Conservation (phyloP, 495 filamentous ascomycete species). For the Aspergillus mulundensis region DNA sequence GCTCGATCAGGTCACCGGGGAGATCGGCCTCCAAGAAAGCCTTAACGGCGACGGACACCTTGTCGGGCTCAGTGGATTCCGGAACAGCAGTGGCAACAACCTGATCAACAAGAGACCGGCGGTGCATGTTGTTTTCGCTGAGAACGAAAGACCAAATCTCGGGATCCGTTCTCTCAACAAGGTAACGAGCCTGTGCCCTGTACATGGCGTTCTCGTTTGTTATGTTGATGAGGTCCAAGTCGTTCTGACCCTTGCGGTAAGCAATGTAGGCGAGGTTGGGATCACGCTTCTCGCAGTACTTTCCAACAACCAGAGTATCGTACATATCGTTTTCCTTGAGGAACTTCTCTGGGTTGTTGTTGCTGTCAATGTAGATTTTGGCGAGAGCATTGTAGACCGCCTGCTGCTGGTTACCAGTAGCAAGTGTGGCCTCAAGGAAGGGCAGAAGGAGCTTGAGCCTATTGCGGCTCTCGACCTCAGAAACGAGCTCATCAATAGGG, state of each 20-base stretch:
- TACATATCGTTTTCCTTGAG: slow-evolving; percentile 98
- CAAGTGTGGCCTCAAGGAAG: slow-evolving; percentile 91
- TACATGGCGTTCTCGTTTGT: slow-evolving; percentile 99
- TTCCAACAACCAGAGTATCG: slow-evolving; percentile 86
- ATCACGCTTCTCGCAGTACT: slow-evolving; percentile 99
- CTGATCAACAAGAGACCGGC: slow-evolving; percentile 90
- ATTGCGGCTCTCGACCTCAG: slow-evolving; percentile 92
- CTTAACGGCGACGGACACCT: slow-evolving; percentile 91
- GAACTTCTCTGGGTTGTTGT: slow-evolving; percentile 98
- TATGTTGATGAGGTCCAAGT: slow-evolving; percentile 93
- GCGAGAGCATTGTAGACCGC: slow-evolving; percentile 97
- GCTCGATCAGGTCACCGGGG: slow-evolving; percentile 90
- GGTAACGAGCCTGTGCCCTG: slow-evolving; percentile 91
- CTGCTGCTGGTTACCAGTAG: slow-evolving; percentile 91
- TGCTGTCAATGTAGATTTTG: slow-evolving; percentile 99
- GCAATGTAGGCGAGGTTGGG: slow-evolving; percentile 95
- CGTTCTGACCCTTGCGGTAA: slow-evolving; percentile 95
- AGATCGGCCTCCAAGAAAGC: slow-evolving; percentile 88
- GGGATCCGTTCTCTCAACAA: slow-evolving; percentile 80
- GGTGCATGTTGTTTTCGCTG: slow-evolving; percentile 90
- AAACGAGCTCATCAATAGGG: slow-evolving; percentile 93
- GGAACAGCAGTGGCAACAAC: slow-evolving; percentile 96
- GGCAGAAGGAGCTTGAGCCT: slow-evolving; percentile 92
- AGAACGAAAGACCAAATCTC: slow-evolving; percentile 96
- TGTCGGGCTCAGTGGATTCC: slow-evolving; percentile 88